Percentiles rank a stretch among this genome's conserved stretches.
These are phyloP conservation scores for Rhodofomes roseus DNA, from an alignment of 1,284 basidiomycete species.

Conservation along the genomic window DNA sequence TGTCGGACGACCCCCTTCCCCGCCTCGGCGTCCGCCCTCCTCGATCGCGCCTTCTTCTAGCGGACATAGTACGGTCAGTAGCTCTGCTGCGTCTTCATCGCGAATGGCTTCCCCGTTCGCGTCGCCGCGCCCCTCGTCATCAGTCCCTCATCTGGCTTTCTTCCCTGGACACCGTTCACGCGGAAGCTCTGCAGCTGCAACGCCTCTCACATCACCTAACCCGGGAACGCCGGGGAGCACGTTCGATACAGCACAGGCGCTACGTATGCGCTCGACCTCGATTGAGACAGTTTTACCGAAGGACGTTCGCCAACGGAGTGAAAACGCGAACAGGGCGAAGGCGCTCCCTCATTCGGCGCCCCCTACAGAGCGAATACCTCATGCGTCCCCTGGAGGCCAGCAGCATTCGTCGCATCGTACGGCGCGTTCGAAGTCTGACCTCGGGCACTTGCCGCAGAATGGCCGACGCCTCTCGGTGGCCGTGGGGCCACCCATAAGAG, in stretches of 20 bases:
- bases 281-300: not conserved
- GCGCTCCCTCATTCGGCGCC: not conserved
- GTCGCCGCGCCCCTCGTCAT: not conserved
- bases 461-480: not conserved
- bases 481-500: not conserved
- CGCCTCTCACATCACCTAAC: not conserved
- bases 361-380: not conserved
- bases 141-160: not conserved
- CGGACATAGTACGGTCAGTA: conserved; percentile 1
- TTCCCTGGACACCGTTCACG: not conserved
- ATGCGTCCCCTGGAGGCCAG: not conserved
- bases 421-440: not conserved
- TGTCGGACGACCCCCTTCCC: not conserved
- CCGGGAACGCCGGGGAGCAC: not conserved
- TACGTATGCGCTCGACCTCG: not conserved
- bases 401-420: not conserved
- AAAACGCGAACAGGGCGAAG: not conserved
- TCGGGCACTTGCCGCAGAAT: not conserved
- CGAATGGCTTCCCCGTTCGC: not conserved
- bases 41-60: conserved; percentile 11
- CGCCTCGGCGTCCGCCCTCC: not conserved
- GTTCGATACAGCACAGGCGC: not conserved
- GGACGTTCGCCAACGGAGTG: not conserved
- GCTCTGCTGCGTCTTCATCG: not conserved
- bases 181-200: not conserved